Percentiles rank a stretch among this genome's conserved stretches.
phyloP scores from a whole-genome alignment of 1,139 yeast species.

The Pichiaceae sp. region DNA sequence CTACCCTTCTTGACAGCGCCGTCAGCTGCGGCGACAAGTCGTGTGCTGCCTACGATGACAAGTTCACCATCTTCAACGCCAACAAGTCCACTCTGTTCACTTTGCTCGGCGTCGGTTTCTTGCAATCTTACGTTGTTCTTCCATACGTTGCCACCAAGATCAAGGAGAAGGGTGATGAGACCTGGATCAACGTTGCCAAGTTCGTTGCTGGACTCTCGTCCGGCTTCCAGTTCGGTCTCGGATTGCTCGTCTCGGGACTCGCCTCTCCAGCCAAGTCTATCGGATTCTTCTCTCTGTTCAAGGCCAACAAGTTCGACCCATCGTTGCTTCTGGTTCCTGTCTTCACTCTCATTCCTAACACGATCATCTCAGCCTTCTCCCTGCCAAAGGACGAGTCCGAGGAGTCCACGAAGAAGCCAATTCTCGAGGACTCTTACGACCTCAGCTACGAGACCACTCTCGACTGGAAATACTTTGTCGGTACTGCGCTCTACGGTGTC shows the following conservation, averaged over 20 bases:
- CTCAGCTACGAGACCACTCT: conserved; percentile 17
- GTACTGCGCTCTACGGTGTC: conserved; percentile 33
- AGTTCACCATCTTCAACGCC: conserved; percentile 13
- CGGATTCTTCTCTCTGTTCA: conserved; percentile 33
- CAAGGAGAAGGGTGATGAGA: conserved; percentile 1
- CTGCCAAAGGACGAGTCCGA: conserved; percentile 8
- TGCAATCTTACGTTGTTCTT: conserved; percentile 19
- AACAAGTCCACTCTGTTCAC: conserved; percentile 10
- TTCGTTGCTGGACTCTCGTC: conserved; percentile 23
- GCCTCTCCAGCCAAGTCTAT: conserved; percentile 32
- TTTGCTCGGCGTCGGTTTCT: conserved; percentile 7
- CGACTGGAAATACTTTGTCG: conserved; percentile 25
- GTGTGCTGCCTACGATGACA: conserved; percentile 13
- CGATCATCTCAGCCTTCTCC: conserved; percentile 22
- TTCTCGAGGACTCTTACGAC: conserved; percentile 12
- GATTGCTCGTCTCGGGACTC: conserved; percentile 38
- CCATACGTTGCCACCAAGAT: conserved; percentile 17
- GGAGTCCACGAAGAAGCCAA: conserved; percentile 17
- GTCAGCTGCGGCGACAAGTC: conserved; percentile 22
- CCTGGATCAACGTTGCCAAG: conserved; percentile 8
- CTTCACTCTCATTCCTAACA: conserved; percentile 35
- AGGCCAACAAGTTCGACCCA: conserved; percentile 32
- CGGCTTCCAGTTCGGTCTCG: conserved; percentile 37
- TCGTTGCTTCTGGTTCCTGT: conserved; percentile 33
- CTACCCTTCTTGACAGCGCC: conserved; percentile 27